phyloP scores from a whole-genome alignment of 805 yeast species.

The Yarrowia phangngaensis region DNA sequence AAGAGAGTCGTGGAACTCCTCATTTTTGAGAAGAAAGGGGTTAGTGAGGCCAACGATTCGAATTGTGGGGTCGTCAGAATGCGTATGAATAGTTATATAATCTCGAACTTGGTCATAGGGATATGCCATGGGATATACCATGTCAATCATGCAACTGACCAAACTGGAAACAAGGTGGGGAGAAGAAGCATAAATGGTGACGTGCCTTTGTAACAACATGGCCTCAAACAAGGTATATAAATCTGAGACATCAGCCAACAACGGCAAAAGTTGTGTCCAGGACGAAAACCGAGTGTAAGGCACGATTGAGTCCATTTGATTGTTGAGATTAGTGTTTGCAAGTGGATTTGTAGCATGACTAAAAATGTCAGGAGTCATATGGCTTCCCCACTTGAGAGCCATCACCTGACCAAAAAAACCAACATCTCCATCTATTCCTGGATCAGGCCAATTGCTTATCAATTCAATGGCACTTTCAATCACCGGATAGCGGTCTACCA shows the following conservation, averaged over 20 bases:
- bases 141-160: conserved; percentile 30
- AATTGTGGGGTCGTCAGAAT: background rate
- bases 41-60: conserved; percentile 33
- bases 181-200: conserved; percentile 30
- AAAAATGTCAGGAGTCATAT: background rate
- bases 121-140: conserved; percentile 32
- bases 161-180: conserved; percentile 33
- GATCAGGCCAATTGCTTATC: conserved; percentile 34
- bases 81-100: conserved; percentile 35
- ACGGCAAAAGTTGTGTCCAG: conserved; percentile 16
- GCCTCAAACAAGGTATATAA: conserved; percentile 33
- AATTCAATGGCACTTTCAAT: conserved; percentile 33
- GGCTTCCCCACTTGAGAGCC: conserved; percentile 4
- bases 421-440: conserved; percentile 24
- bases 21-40: conserved; percentile 30
- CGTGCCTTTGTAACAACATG: conserved; percentile 29
- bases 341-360: background rate
- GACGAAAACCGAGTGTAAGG: conserved; percentile 2
- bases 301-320: background rate
- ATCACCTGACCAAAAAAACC: conserved; percentile 7
- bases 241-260: conserved; percentile 27
- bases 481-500: conserved; percentile 32
- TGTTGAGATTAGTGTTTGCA: conserved; percentile 1
- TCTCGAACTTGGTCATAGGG: conserved; percentile 30
- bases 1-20: background rate